Conservation (phyloP, 352 stramenopile species). For the Globisporangium cystogenes region DNA sequence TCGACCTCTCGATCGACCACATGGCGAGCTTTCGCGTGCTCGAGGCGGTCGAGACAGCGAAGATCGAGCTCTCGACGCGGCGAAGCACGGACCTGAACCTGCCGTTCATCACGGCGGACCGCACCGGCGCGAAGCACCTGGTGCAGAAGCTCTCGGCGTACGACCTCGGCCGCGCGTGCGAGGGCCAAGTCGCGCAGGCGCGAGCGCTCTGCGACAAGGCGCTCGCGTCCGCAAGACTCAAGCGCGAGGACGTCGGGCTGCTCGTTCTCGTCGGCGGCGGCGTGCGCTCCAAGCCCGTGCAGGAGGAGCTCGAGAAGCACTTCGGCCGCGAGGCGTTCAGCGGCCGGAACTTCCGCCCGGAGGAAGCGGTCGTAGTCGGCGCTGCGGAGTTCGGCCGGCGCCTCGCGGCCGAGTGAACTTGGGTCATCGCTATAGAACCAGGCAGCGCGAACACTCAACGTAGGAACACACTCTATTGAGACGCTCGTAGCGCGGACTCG, state of each 20-base stretch:
- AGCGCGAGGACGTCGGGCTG: constrained; percentile 30
- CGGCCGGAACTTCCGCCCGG: constrained; percentile 41
- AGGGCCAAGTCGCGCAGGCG: constrained; percentile 26
- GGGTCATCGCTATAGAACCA: background rate
- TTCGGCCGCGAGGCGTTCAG: constrained; percentile 43
- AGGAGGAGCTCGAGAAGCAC: constrained; percentile 37
- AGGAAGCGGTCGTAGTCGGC: constrained; percentile 58
- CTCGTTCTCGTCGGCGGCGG: constrained; percentile 60
- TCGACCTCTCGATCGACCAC: constrained; percentile 66
- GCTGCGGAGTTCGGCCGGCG: constrained; percentile 51
- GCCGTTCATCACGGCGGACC: constrained; percentile 71
- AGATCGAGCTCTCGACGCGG: constrained; percentile 58
- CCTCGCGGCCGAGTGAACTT: constrained; percentile 16
- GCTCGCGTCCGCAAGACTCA: constrained; percentile 28
- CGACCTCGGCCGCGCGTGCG: constrained; percentile 40
- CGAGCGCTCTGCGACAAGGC: constrained; percentile 26
- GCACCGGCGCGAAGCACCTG: constrained; percentile 62
- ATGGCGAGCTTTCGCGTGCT: constrained; percentile 66
- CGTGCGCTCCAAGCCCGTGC: constrained; percentile 43
- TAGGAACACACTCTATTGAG: constrained; percentile 1
- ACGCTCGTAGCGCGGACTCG: background rate
- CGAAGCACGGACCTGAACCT: constrained; percentile 61
- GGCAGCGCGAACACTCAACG: too few species aligned
- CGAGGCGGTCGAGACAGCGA: constrained; percentile 62
- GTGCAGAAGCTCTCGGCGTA: constrained; percentile 56